phyloP scores from a whole-genome alignment of 2,329 filamentous ascomycete species.

The Ophiostoma australiae region DNA sequence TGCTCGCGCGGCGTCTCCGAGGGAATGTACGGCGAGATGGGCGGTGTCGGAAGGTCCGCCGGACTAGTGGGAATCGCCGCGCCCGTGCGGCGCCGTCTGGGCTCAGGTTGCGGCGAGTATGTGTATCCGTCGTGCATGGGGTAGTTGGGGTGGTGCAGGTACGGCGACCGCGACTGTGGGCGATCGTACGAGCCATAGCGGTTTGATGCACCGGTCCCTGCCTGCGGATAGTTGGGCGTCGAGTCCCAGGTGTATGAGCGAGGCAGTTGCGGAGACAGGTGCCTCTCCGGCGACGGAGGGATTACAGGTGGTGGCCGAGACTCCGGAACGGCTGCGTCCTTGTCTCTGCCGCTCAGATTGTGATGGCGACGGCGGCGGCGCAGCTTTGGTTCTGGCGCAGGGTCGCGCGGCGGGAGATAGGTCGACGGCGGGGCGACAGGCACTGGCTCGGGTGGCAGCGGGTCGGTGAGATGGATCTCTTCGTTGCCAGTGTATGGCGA shows the following conservation, averaged over 20 bases:
- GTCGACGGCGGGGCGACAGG: not conserved
- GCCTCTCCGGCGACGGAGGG: not conserved
- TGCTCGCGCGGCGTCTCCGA: not conserved
- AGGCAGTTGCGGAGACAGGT: not conserved
- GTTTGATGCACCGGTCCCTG: not conserved
- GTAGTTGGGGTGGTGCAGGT: slow-evolving; percentile 6
- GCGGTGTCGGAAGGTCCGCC: not conserved
- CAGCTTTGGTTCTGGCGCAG: not conserved
- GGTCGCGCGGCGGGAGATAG: not conserved
- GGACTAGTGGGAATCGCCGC: not conserved
- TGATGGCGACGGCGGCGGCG: not conserved
- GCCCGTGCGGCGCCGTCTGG: not conserved
- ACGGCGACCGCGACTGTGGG: slow-evolving; percentile 1
- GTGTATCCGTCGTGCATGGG: not conserved
- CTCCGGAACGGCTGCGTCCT: not conserved
- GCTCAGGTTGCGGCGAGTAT: not conserved
- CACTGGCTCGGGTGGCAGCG: not conserved
- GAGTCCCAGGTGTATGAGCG: slow-evolving; percentile 10
- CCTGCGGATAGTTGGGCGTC: not conserved
- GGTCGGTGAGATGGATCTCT: slow-evolving; percentile 8
- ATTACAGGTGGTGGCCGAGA: not conserved
- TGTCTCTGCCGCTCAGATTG: slow-evolving; percentile 8
- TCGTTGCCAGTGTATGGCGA: not conserved
- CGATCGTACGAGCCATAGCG: not conserved
- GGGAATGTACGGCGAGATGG: not conserved